Evolutionary conservation across 2,329 filamentous ascomycete genomes (phyloP), one percentile per base, ranked within the genome.

Genomic region (Chrysoporthe cubensis): DNA sequence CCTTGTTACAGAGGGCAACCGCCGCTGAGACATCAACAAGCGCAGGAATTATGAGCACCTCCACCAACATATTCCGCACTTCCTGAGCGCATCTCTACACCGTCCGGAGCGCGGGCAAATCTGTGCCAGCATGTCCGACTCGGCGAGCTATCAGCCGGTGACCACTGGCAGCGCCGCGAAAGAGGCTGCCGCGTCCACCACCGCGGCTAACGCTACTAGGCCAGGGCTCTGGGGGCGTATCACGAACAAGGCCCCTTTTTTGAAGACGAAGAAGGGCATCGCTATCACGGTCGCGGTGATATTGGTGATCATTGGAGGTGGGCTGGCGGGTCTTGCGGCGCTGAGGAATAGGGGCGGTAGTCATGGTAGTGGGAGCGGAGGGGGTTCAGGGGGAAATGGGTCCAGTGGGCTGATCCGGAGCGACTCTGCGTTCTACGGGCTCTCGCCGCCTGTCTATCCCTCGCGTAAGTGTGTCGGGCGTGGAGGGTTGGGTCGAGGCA

Each of bases 371-470:
- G 65, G 57, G 21, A 61, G 52, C 6, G 54, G 64, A 59, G 43
- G 66, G 26, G 4, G 26, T 66, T 14, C 34, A 4, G 59, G 59
- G 60, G 7, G 62, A n/a, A 43, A 61, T 54, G 46, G 66, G 9
- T 69, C 61, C 42, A 50, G 58, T 58, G 69, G 74, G 64, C 67
- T 73, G 42, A 81, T 85, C 64, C 77, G 72, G 4, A 76, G 78
- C 52, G 82, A 86, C 70, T 70, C 74, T 0, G 78, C 78, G 66
- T 86, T 87, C 64, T 85, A 85, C 66, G 84, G 84, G 48, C 76
- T 81, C 70, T 85, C 83, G 9, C 82, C 82, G 40, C 78, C 82
- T 0, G 80, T 85, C 0, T 85, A 86, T 71, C 84, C 84, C 4
- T 83, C 84, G 8, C 84, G 83, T 85, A 72, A 75, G 83, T 78